Conservation (phyloP, 768 basidiomycete species). For the Panaeolus cyanescens region DNA sequence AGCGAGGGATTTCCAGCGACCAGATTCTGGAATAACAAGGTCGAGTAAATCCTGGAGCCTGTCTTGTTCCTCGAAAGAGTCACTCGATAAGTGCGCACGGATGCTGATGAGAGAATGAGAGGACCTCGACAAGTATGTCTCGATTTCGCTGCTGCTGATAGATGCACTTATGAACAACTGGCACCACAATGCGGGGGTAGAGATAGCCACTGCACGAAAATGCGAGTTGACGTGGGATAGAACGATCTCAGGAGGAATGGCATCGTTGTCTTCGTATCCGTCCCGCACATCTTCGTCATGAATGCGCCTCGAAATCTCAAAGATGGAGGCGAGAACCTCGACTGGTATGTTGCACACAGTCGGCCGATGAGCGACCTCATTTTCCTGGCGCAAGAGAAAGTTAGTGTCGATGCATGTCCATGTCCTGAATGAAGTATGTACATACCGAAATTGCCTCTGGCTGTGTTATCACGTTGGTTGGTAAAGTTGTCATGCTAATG, state of each 20-base stretch:
- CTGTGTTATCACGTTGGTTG: not conserved
- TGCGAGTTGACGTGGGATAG: conserved; percentile 39
- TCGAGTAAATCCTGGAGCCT: conserved; percentile 26
- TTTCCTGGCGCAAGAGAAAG: too few relatives aligned
- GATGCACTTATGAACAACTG: conserved; percentile 29
- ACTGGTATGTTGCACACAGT: conserved; percentile 26
- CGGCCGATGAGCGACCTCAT: conserved; percentile 4
- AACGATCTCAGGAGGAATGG: conserved; percentile 35
- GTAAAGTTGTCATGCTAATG: not conserved
- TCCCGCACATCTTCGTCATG: conserved; percentile 16
- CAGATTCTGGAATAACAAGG: conserved; percentile 29
- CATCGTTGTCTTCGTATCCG: not conserved
- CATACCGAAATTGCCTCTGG: too few relatives aligned
- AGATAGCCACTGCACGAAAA: conserved; percentile 40
- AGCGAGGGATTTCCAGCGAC: conserved; percentile 38
- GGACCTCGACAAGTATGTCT: conserved; percentile 36
- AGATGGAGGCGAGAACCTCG: conserved; percentile 34
- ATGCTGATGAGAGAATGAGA: conserved; percentile 31
- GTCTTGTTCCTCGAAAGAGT: conserved; percentile 5
- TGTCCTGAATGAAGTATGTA: too few relatives aligned
- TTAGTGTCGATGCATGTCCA: too few relatives aligned
- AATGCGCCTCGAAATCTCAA: conserved; percentile 28
- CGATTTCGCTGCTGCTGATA: conserved; percentile 20
- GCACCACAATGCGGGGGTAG: conserved; percentile 42
- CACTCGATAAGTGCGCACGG: conserved; percentile 24